A percentile compares a stretch with the other conserved stretches of the same genome.
Evolutionary conservation across 805 yeast species (phyloP).

Genomic region (Candida sonorensis): DNA sequence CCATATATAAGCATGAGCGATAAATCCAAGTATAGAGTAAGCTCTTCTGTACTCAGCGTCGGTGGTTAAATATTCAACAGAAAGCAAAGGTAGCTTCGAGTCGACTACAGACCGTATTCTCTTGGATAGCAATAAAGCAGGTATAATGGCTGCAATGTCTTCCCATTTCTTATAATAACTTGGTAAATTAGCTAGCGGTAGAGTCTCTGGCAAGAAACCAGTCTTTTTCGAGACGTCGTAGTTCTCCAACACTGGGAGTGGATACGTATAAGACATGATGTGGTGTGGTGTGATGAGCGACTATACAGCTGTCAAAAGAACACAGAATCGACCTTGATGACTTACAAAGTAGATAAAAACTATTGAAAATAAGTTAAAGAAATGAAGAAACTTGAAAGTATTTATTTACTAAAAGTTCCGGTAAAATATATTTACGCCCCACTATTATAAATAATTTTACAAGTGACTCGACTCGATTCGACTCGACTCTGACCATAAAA

Average conservation of each 20-base stretch:
- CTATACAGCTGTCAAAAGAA: too few species aligned
- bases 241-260: conserved; percentile 47
- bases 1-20: conserved; percentile 91
- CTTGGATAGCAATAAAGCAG: conserved; percentile 64
- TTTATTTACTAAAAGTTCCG: too few species aligned
- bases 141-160: conserved; percentile 52
- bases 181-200: conserved; percentile 58
- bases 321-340: too few species aligned
- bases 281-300: neutral
- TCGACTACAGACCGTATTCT: conserved; percentile 60
- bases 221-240: conserved; percentile 64
- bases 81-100: conserved; percentile 45
- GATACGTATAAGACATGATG: conserved; percentile 22
- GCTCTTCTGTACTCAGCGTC: conserved; percentile 68
- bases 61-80: conserved; percentile 36
- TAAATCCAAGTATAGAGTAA: conserved; percentile 67
- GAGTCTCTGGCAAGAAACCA: conserved; percentile 72
- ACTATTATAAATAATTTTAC: too few species aligned
- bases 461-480: too few species aligned
- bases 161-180: conserved; percentile 75
- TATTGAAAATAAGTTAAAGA: too few species aligned
- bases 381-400: too few species aligned
- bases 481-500: too few species aligned
- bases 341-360: too few species aligned
- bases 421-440: too few species aligned